Conservation (phyloP, 495 filamentous ascomycete species). For the Tuber microsphaerosporum region DNA sequence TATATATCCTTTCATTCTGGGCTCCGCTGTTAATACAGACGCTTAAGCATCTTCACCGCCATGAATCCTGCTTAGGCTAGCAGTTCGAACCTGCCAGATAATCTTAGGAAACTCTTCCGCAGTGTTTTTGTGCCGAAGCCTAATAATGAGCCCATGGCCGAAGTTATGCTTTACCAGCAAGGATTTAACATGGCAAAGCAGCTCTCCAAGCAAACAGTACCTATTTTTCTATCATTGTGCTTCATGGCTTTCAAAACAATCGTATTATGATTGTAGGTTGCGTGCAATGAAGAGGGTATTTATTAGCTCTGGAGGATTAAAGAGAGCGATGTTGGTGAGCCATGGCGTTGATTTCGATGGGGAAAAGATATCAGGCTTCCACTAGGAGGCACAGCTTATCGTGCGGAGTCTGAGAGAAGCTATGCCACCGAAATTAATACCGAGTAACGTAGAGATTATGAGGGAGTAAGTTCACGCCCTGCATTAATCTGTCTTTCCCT, state of each 20-base stretch:
- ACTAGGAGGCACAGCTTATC: slow-evolving; percentile 78
- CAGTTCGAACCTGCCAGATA: slow-evolving; percentile 93
- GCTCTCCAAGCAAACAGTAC: slow-evolving; percentile 87
- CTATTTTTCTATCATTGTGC: slow-evolving; percentile 90
- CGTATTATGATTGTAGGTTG: slow-evolving; percentile 98
- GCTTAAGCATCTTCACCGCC: slow-evolving; percentile 85
- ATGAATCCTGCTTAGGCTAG: slow-evolving; percentile 99
- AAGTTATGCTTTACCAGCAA: slow-evolving; percentile 99
- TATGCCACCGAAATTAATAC: slow-evolving; percentile 91
- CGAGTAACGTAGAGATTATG: slow-evolving; percentile 82
- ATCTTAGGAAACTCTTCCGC: slow-evolving; percentile 97
- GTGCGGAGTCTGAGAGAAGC: slow-evolving; percentile 95
- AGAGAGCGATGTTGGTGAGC: slow-evolving; percentile 67
- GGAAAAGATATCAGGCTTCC: slow-evolving; percentile 48
- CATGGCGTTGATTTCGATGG: slow-evolving; percentile 46
- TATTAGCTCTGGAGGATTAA: slow-evolving; percentile 90
- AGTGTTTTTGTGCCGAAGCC: slow-evolving; percentile 99
- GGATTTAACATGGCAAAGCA: slow-evolving; percentile 93
- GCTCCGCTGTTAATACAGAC: too few species aligned
- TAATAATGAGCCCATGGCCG: slow-evolving; percentile 97
- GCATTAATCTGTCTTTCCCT: background rate
- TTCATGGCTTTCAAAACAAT: slow-evolving; percentile 76
- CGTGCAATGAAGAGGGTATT: slow-evolving; percentile 97
- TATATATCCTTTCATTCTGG: background rate
- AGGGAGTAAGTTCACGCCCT: slow-evolving; percentile 42